Percentiles rank a stretch among this genome's conserved stretches.
Conservation (phyloP, 2,329 filamentous ascomycete species). For the Penicillium digitatum region DNA sequence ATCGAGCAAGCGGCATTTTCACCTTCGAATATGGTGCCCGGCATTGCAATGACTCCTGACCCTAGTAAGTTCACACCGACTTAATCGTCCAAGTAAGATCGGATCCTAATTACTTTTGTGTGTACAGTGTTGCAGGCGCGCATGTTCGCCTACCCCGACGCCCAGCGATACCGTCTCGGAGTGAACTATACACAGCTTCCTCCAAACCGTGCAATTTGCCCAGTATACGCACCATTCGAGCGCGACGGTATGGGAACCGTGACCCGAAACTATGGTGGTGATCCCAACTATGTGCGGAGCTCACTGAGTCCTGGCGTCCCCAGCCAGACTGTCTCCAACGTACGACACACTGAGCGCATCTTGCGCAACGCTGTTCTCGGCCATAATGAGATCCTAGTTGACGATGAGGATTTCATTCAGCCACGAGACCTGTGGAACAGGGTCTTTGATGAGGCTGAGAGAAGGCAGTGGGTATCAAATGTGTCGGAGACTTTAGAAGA, state of each 20-base stretch:
- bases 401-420: constrained; percentile 32
- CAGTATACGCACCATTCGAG: constrained; percentile 52
- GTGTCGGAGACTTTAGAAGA: constrained; percentile 23
- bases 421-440: constrained; percentile 29
- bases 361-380: constrained; percentile 21
- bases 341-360: constrained; percentile 23
- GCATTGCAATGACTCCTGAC: constrained; percentile 59
- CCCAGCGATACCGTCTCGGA: constrained; percentile 40
- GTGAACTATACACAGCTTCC: constrained; percentile 43
- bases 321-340: constrained; percentile 15
- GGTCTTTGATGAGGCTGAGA: constrained; percentile 27
- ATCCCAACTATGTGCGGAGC: constrained; percentile 53
- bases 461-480: constrained; percentile 21
- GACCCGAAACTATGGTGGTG: constrained; percentile 55
- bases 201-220: constrained; percentile 34
- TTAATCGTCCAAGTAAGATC: neutral
- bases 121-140: constrained; percentile 54
- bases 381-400: constrained; percentile 24
- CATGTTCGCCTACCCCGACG: constrained; percentile 60
- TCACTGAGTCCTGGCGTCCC: constrained; percentile 20
- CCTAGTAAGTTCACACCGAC: constrained; percentile 38
- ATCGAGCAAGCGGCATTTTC: constrained; percentile 66
- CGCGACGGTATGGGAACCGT: constrained; percentile 38
- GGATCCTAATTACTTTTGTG: neutral
- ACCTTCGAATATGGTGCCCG: constrained; percentile 60